phyloP scores from a whole-genome alignment of 2,329 filamentous ascomycete genomes.

The Exophiala calicioides region DNA sequence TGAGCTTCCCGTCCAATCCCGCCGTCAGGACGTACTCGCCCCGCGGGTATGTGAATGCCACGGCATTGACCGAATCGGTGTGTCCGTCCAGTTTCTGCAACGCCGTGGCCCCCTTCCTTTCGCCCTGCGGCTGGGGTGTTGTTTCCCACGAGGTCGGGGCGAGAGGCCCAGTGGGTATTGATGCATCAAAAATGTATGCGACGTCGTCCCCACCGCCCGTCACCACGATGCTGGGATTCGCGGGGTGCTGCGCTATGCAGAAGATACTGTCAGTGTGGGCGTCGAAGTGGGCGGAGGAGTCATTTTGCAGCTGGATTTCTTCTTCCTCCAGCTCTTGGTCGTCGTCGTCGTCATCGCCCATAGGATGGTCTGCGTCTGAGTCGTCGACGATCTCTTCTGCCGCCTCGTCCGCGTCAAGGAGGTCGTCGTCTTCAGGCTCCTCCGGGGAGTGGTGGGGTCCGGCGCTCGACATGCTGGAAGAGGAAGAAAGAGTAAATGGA shows the following conservation, averaged over 20 bases:
- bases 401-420: constrained; percentile 75
- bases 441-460: constrained; percentile 33
- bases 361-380: constrained; percentile 67
- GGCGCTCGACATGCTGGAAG: constrained; percentile 18
- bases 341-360: constrained; percentile 66
- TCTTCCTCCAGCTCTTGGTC: constrained; percentile 59
- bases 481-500: neutral
- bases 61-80: constrained; percentile 83
- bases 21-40: constrained; percentile 86
- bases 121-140: constrained; percentile 60
- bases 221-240: constrained; percentile 73
- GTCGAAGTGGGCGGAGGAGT: constrained; percentile 92
- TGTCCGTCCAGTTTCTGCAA: constrained; percentile 83
- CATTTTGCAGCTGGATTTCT: constrained; percentile 83
- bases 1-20: constrained; percentile 81
- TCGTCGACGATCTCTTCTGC: constrained; percentile 72
- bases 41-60: constrained; percentile 77
- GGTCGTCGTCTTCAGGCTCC: constrained; percentile 56
- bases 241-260: constrained; percentile 88
- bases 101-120: constrained; percentile 62
- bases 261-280: constrained; percentile 88
- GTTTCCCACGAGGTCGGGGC: too few relatives aligned
- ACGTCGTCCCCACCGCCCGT: constrained; percentile 86
- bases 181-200: constrained; percentile 81
- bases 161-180: constrained; percentile 63